Conservation (phyloP, 495 filamentous ascomycete genomes). For the Penicillium odoratum region DNA sequence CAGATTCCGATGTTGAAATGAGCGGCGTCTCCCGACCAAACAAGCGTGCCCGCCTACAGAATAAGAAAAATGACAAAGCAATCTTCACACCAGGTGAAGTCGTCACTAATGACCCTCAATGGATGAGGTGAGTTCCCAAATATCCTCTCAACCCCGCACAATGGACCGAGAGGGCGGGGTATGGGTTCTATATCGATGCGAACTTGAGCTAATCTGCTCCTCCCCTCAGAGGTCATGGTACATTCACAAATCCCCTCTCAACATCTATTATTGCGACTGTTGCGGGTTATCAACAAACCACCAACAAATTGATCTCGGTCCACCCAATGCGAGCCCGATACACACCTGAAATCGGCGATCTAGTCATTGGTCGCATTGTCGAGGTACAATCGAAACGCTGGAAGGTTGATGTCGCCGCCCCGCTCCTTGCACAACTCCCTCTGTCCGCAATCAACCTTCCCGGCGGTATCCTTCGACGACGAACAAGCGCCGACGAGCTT, state of each 20-base stretch:
- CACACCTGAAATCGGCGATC: slow-evolving; percentile 90
- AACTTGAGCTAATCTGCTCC: slow-evolving; percentile 13
- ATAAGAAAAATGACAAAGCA: slow-evolving; percentile 34
- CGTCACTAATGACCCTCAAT: slow-evolving; percentile 89
- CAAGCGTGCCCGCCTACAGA: slow-evolving; percentile 41
- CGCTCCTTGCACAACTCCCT: slow-evolving; percentile 77
- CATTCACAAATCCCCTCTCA: slow-evolving; percentile 60
- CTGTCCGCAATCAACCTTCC: slow-evolving; percentile 90
- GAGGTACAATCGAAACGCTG: slow-evolving; percentile 87
- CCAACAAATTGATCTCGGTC: slow-evolving; percentile 94
- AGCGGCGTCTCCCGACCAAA: slow-evolving; percentile 35
- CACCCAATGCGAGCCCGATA: slow-evolving; percentile 89
- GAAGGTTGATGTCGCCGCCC: slow-evolving; percentile 88
- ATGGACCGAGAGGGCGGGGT: slow-evolving; percentile 8
- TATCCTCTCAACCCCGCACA: background rate
- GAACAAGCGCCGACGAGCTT: slow-evolving; percentile 91
- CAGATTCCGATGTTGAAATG: slow-evolving; percentile 64
- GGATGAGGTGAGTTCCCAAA: slow-evolving; percentile 72
- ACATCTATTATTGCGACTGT: slow-evolving; percentile 80
- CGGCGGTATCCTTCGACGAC: slow-evolving; percentile 84
- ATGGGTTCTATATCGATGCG: background rate
- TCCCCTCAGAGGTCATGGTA: slow-evolving; percentile 71
- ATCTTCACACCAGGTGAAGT: slow-evolving; percentile 88
- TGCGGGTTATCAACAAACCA: slow-evolving; percentile 81
- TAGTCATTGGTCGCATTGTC: slow-evolving; percentile 90